Conservation (phyloP, 805 yeast genomes). For the Candida namnaoensis region DNA sequence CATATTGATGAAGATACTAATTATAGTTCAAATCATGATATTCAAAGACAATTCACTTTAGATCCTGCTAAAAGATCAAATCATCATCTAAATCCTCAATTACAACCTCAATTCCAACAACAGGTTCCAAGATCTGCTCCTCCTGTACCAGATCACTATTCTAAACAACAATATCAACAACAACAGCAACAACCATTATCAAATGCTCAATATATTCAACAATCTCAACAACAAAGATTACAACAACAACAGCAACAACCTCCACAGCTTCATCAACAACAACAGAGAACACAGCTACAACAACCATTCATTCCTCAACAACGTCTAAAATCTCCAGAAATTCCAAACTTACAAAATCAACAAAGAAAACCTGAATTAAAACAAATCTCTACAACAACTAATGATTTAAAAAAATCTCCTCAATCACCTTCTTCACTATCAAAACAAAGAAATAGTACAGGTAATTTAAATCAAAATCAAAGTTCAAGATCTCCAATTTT, state of each 20-base stretch:
- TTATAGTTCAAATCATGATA: no score
- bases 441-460: background rate
- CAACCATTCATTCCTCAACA: conserved; percentile 4
- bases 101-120: background rate
- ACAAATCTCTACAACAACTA: conserved; percentile 11
- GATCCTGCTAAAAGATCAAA: conserved; percentile 1
- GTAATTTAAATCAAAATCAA: no score
- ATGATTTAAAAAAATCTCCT: conserved; percentile 9
- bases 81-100: background rate
- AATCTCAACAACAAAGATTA: conserved; percentile 1
- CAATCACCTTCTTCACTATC: conserved; percentile 2
- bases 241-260: background rate
- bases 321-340: conserved; percentile 8
- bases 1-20: background rate
- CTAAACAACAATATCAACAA: conserved; percentile 1
- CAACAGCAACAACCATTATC: background rate
- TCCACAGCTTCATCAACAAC: background rate
- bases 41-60: background rate
- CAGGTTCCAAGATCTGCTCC: background rate
- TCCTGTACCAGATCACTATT: no score
- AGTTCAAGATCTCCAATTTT: conserved; percentile 24
- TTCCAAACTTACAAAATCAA: no score
- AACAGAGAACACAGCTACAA: background rate
- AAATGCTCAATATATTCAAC: background rate
- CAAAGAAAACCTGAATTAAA: conserved; percentile 1